Conservation (phyloP, 345 rosid species). For the Eucalyptus guilfoylei region DNA sequence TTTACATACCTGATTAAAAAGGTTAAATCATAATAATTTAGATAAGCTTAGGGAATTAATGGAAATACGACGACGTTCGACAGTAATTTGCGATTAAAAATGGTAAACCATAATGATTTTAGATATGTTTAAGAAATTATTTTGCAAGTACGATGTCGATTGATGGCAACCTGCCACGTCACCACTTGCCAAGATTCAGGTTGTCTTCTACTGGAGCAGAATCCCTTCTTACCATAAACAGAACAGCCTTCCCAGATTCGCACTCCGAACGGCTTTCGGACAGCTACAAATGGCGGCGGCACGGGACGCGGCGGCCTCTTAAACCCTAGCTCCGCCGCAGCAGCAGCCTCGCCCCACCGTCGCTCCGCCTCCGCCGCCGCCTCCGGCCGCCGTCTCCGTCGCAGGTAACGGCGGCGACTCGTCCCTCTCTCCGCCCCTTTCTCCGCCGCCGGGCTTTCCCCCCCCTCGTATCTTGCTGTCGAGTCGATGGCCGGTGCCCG, state of each 20-base stretch:
- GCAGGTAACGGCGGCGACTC: background rate
- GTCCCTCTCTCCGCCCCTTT: background rate
- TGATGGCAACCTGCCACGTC: background rate
- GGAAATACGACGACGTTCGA: rapidly evolving
- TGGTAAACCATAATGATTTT: too few relatives aligned
- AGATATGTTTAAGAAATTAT: too few relatives aligned
- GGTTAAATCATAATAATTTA: background rate
- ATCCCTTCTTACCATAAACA: background rate
- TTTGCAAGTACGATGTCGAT: rapidly evolving
- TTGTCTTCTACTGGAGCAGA: background rate
- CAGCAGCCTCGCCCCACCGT: background rate
- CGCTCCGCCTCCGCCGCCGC: background rate
- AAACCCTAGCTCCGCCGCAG: background rate
- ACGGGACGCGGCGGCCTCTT: background rate
- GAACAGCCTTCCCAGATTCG: background rate
- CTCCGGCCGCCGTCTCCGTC: background rate
- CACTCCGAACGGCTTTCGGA: background rate
- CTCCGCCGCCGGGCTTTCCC: background rate
- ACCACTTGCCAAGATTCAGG: background rate
- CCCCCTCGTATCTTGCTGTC: background rate
- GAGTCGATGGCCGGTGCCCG: background rate
- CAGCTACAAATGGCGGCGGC: background rate
- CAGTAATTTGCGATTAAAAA: too few relatives aligned
- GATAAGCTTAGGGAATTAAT: background rate
- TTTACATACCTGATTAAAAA: background rate